Evolutionary conservation across 768 basidiomycete species (phyloP).

Genomic region (Leccinum subtestaceum): DNA sequence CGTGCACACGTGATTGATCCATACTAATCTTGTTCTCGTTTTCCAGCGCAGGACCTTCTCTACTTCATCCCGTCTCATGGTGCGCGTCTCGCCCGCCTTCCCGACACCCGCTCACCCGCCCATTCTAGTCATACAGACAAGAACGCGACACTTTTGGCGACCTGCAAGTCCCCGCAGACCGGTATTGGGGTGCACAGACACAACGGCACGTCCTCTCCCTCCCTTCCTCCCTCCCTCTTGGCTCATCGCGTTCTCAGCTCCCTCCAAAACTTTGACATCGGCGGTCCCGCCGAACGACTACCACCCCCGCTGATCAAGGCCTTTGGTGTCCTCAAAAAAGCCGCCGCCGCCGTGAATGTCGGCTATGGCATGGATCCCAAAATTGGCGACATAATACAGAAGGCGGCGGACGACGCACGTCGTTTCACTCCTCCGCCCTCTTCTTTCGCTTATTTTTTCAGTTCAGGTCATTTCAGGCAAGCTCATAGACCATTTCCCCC

Average conservation of each 20-base stretch:
- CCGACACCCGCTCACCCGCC: neutral
- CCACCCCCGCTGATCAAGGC: conserved; percentile 97
- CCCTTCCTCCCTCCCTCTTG: neutral
- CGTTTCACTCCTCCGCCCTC: neutral
- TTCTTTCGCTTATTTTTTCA: conserved; percentile 2
- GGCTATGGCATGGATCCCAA: conserved; percentile 88
- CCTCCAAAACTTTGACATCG: conserved; percentile 97
- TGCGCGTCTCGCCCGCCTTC: conserved; percentile 9
- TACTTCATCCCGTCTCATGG: conserved; percentile 37
- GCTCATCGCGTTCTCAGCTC: conserved; percentile 49
- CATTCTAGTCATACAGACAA: conserved; percentile 58
- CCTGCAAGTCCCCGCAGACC: conserved; percentile 79
- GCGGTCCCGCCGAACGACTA: conserved; percentile 89
- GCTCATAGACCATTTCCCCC: conserved; percentile 91
- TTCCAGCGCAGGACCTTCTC: conserved; percentile 22
- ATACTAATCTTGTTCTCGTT: neutral
- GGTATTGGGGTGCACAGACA: conserved; percentile 98
- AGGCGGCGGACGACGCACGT: conserved; percentile 89
- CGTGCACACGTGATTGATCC: conserved; percentile 22
- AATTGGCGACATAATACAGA: conserved; percentile 83
- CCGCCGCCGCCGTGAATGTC: conserved; percentile 87
- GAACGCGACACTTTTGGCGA: conserved; percentile 97
- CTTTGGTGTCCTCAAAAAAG: conserved; percentile 96
- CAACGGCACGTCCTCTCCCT: conserved; percentile 58
- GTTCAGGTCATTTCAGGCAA: conserved; percentile 91